Percentiles rank a stretch among this genome's conserved stretches.
Conservation (phyloP, 495 filamentous ascomycete genomes). For the Jackrogersella multiformis region DNA sequence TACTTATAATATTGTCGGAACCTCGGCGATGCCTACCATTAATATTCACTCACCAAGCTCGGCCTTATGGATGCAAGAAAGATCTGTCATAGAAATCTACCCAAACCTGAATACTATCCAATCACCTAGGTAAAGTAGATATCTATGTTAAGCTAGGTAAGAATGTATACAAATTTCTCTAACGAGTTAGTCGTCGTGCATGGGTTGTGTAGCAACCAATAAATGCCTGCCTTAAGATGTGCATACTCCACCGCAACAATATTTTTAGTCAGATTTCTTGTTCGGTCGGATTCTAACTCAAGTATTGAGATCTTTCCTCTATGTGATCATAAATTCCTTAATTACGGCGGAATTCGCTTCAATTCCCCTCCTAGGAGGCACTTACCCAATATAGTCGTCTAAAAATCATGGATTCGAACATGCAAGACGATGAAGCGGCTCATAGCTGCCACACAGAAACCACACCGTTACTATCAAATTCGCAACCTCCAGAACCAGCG, state of each 20-base stretch:
- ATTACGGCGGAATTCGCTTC: background rate
- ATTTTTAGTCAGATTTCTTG: background rate
- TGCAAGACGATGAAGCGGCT: constrained; percentile 8
- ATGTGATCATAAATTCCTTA: background rate
- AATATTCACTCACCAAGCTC: no score
- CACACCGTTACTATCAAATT: constrained; percentile 24
- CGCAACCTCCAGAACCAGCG: background rate
- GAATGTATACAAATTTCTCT: no score
- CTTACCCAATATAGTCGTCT: background rate
- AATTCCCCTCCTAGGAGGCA: background rate
- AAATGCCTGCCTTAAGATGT: background rate
- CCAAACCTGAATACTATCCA: no score
- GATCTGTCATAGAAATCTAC: no score
- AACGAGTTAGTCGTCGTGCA: no score
- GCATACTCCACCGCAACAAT: constrained; percentile 12
- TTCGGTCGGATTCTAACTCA: background rate
- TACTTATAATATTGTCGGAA: no score
- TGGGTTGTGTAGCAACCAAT: constrained; percentile 4
- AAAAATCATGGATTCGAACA: constrained; percentile 11
- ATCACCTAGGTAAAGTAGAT: no score
- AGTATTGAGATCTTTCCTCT: background rate
- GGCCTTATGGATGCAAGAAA: no score
- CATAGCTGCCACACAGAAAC: constrained; percentile 4
- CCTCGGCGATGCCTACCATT: no score
- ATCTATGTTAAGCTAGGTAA: no score